Evolutionary conservation across 139 green algal species (phyloP).

Genomic region (Yamagishiella unicocca): DNA sequence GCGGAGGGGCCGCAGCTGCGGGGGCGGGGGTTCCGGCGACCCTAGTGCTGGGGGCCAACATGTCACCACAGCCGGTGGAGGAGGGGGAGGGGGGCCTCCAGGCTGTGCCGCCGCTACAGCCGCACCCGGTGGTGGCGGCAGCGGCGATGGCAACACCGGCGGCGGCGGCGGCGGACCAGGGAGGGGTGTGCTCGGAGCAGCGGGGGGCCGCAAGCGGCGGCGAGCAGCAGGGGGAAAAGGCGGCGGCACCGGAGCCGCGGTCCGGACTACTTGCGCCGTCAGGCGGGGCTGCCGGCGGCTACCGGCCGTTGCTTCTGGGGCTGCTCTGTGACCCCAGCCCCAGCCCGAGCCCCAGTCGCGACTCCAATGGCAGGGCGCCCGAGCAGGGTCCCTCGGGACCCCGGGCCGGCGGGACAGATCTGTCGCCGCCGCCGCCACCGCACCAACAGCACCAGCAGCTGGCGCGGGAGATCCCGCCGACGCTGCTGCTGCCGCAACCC

Average conservation of each 20-base stretch:
- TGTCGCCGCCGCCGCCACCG: neutral
- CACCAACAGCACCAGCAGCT: neutral
- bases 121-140: neutral
- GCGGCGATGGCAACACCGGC: neutral
- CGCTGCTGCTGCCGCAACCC: neutral
- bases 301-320: slow-evolving; percentile 15
- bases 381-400: neutral
- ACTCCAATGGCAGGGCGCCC: neutral
- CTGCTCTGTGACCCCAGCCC: slow-evolving; percentile 2
- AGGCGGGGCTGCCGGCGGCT: neutral
- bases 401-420: neutral
- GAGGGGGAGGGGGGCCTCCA: neutral
- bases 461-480: neutral
- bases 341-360: neutral
- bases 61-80: too few species aligned
- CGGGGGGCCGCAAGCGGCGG: too few species aligned
- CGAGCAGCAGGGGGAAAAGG: too few species aligned
- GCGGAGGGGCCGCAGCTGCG: neutral
- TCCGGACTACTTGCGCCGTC: too few species aligned
- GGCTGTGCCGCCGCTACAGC: neutral
- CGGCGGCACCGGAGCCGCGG: too few species aligned
- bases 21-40: neutral
- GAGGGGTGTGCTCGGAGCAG: neutral
- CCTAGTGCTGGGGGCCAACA: neutral
- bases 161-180: neutral